Percentiles rank a stretch among this genome's conserved stretches.
Evolutionary conservation across 805 yeast species (phyloP).

Genomic region (Myxozyma vanderwaltii): DNA sequence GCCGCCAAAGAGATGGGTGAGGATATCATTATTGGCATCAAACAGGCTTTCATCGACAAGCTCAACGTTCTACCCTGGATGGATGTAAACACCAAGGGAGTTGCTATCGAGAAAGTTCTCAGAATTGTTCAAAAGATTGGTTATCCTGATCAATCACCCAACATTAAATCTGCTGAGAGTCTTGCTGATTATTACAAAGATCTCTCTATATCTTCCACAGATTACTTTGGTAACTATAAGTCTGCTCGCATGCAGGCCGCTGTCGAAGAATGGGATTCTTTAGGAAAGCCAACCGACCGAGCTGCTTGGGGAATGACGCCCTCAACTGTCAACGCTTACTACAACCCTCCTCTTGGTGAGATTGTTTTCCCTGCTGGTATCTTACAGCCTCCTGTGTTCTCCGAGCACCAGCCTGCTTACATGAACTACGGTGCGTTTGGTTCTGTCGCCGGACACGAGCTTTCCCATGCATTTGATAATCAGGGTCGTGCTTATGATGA

Average conservation of each 20-base stretch:
- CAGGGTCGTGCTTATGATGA: slow-evolving; percentile 33
- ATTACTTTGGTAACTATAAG: slow-evolving; percentile 30
- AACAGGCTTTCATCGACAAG: slow-evolving; percentile 28
- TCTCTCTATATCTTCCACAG: slow-evolving; percentile 17
- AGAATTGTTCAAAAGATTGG: slow-evolving; percentile 33
- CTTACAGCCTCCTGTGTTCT: slow-evolving; percentile 32
- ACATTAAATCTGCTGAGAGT: slow-evolving; percentile 23
- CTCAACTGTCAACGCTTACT: slow-evolving; percentile 34
- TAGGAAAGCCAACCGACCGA: slow-evolving; percentile 30
- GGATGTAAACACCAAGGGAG: slow-evolving; percentile 30
- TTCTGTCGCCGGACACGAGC: slow-evolving; percentile 34
- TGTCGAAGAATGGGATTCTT: slow-evolving; percentile 25
- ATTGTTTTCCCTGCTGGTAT: slow-evolving; percentile 35
- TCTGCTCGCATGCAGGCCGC: slow-evolving; percentile 29
- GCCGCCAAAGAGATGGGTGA: slow-evolving; percentile 31
- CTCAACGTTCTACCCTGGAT: slow-evolving; percentile 30
- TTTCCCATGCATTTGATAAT: slow-evolving; percentile 35
- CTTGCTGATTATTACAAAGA: slow-evolving; percentile 30
- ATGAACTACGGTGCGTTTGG: slow-evolving; percentile 35
- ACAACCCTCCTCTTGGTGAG: slow-evolving; percentile 34
- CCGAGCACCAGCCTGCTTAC: slow-evolving; percentile 31
- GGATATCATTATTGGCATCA: slow-evolving; percentile 29
- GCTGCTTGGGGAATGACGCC: slow-evolving; percentile 35
- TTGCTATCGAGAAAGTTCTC: slow-evolving; percentile 31
- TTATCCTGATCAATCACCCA: slow-evolving; percentile 31